Base-by-base conservation (phyloP, 257 asterid genomes). In the Nemophila menziesii region DNA sequence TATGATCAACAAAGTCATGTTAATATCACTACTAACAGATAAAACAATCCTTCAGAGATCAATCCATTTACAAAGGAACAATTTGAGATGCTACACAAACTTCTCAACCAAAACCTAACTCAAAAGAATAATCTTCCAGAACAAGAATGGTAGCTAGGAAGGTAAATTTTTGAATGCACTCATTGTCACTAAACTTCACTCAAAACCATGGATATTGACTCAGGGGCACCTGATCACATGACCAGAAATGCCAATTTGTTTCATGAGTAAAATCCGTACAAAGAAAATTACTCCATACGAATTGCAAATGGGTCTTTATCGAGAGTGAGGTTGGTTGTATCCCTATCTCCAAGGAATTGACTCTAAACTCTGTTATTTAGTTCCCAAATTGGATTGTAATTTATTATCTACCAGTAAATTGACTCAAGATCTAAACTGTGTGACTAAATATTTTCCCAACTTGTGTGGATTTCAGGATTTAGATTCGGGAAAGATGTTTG, bases 381-480 rank as follows among this genome's bases (percentile, higher is more conserved):
- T 52, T 3, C 39, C 39, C 3, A 18, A 29, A 22, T 42, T 17
- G 15, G 41, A 27, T 16, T 33, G 8, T 13, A 42, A 13, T 18
- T 6, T 52, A 0, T 5, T 52, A 8, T 52, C 41, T 2, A 27
- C 41, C 1, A 40, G 49, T 21, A 41, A 40, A 17, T 16, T 41
- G 7, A 15, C 49, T 16, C 13, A 11, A 11, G 57, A 52, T 9
- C 56, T 11, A 15, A 43, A 42, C 3, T 40, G 49, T 26, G 41
- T 23, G 4, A 27, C 57, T 23, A 52, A 40, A 21, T 37, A 39
- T 24, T 51, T 11, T 26, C 13, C 16, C 15, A 39, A 27, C 15
- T 16, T 41, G 22, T 51, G 49, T 51, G 47, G 23, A 37, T 51
- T 40, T 51, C 17, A 51, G 48, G 48, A 4, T 51, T 39, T 1